Conservation (phyloP, 768 basidiomycete species). For the Mycena haematopus region DNA sequence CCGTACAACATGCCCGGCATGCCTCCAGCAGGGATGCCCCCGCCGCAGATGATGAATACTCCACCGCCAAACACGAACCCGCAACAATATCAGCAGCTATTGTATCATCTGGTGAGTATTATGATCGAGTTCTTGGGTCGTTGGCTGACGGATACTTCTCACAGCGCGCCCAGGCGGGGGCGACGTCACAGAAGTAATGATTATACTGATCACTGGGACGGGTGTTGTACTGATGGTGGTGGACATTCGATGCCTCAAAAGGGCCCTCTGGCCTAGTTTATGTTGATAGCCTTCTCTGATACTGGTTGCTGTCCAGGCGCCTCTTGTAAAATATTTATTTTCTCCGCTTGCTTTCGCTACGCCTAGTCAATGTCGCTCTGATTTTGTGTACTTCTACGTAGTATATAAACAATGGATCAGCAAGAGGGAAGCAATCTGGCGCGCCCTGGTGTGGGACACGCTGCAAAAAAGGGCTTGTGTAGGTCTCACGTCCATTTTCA, state of each 20-base stretch:
- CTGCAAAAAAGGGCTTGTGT: too few species aligned
- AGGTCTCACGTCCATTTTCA: too few species aligned
- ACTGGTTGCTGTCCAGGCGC: neutral
- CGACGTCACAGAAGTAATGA: slow-evolving; percentile 3
- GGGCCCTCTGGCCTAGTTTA: slow-evolving; percentile 1
- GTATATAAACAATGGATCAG: slow-evolving; percentile 2
- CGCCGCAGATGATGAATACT: slow-evolving; percentile 23
- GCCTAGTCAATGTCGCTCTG: slow-evolving; percentile 3
- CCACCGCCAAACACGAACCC: slow-evolving; percentile 21
- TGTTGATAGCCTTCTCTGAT: slow-evolving; percentile 1
- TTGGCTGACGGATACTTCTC: neutral
- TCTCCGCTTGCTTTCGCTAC: neutral
- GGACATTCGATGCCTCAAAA: slow-evolving; percentile 5
- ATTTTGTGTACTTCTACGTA: slow-evolving; percentile 23
- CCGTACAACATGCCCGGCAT: slow-evolving; percentile 43
- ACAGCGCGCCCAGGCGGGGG: slow-evolving; percentile 7
- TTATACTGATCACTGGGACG: neutral
- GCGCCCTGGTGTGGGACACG: neutral
- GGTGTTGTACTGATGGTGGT: too few species aligned
- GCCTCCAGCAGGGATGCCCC: slow-evolving; percentile 39
- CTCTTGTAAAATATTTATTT: slow-evolving; percentile 1
- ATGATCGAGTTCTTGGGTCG: neutral
- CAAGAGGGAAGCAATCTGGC: neutral
- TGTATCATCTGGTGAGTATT: slow-evolving; percentile 23
- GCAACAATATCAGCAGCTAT: slow-evolving; percentile 27